Percentiles rank a stretch among this genome's conserved stretches.
Evolutionary conservation across 2,329 filamentous ascomycete species (phyloP).

Genomic region (Fusarium sp.): DNA sequence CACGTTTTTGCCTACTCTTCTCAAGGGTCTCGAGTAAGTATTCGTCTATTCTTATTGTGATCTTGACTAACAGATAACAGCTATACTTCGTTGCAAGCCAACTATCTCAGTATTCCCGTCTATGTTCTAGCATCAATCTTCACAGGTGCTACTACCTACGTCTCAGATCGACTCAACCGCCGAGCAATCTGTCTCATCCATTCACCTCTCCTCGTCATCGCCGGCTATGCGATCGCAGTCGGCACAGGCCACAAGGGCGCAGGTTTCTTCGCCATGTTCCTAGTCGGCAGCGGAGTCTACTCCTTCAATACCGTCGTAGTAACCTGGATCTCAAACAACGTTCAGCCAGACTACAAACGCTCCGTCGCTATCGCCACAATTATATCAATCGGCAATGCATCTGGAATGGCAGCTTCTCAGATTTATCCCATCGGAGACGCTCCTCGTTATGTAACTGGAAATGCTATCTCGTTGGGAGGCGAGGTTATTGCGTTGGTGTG

Average conservation of each 20-base stretch:
- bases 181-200: conserved; percentile 37
- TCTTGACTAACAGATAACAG: background rate
- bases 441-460: conserved; percentile 48
- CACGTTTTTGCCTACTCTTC: conserved; percentile 52
- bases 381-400: conserved; percentile 60
- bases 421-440: conserved; percentile 51
- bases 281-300: conserved; percentile 33
- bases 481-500: conserved; percentile 44
- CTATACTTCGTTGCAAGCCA: conserved; percentile 47
- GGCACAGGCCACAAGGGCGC: conserved; percentile 43
- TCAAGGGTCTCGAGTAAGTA: conserved; percentile 50
- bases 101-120: conserved; percentile 53
- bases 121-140: conserved; percentile 47
- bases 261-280: conserved; percentile 44
- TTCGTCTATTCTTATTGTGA: rapidly evolving
- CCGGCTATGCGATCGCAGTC: conserved; percentile 48
- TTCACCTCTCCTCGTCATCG: conserved; percentile 40
- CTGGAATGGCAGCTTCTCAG: conserved; percentile 61
- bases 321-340: conserved; percentile 60
- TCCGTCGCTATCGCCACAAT: conserved; percentile 59
- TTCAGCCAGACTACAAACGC: conserved; percentile 60
- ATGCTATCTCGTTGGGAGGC: conserved; percentile 46
- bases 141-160: conserved; percentile 14
- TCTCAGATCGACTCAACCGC: conserved; percentile 44
- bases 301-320: conserved; percentile 29